Evolutionary conservation across 352 stramenopile species (phyloP).

Genomic region (Salisapilia sapeloensis): DNA sequence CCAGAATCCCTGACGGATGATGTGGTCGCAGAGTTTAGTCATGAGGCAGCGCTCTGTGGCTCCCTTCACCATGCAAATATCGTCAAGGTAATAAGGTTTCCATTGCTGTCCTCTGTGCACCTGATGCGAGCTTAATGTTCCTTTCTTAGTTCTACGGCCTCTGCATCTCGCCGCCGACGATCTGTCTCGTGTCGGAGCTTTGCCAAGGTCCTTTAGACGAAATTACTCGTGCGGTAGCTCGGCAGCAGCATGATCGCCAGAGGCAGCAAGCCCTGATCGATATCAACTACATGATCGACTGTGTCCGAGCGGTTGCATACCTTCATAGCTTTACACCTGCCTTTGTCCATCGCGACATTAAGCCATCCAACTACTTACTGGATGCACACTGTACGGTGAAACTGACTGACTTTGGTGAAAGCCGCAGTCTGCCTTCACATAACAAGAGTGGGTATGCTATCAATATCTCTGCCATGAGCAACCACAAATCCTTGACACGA

Average conservation of each 20-base stretch:
- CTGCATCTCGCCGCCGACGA: constrained; percentile 58
- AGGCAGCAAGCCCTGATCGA: constrained; percentile 24
- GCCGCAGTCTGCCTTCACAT: constrained; percentile 14
- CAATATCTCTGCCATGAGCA: constrained; percentile 1
- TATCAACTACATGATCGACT: constrained; percentile 50
- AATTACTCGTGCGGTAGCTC: constrained; percentile 11
- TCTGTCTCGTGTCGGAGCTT: constrained; percentile 49
- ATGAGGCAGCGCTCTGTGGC: constrained; percentile 57
- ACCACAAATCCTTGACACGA: constrained; percentile 5
- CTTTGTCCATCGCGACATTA: constrained; percentile 58
- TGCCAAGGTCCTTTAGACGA: constrained; percentile 28
- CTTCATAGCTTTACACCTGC: constrained; percentile 54
- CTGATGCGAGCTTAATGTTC: too few species aligned
- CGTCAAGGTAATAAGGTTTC: too few species aligned
- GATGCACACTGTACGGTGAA: constrained; percentile 25
- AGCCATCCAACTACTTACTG: constrained; percentile 46
- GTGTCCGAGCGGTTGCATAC: constrained; percentile 39
- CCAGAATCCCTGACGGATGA: constrained; percentile 33
- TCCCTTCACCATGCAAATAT: constrained; percentile 65
- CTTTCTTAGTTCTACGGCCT: constrained; percentile 78
- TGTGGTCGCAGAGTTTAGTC: constrained; percentile 60
- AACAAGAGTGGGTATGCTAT: constrained; percentile 3
- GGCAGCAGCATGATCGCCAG: constrained; percentile 5
- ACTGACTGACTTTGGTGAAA: constrained; percentile 44
- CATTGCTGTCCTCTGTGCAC: too few species aligned